A percentile compares a stretch with the other conserved stretches of the same genome.
phyloP scores from a whole-genome alignment of 805 yeast genomes.

The Spathaspora hagerdaliae region DNA sequence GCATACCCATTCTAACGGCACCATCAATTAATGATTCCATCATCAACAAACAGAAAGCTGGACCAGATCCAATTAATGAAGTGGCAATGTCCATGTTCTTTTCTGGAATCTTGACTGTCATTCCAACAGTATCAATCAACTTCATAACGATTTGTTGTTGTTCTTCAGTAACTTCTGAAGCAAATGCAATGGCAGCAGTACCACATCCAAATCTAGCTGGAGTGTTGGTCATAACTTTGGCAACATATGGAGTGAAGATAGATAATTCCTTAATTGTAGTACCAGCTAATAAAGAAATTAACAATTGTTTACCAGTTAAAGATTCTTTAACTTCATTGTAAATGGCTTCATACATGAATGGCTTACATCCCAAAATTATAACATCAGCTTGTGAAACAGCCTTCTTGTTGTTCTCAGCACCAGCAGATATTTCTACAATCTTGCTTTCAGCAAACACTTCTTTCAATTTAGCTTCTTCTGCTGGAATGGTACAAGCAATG shows the following conservation, averaged over 20 bases:
- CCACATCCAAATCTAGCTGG: slow-evolving; percentile 93
- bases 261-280: slow-evolving; percentile 73
- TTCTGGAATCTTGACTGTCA: slow-evolving; percentile 70
- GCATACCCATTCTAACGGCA: slow-evolving; percentile 91
- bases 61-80: slow-evolving; percentile 92
- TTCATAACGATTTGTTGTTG: slow-evolving; percentile 47
- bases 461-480: slow-evolving; percentile 48
- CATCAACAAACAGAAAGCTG: slow-evolving; percentile 87
- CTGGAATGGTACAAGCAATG: slow-evolving; percentile 62
- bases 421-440: slow-evolving; percentile 49
- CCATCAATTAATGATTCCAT: slow-evolving; percentile 92
- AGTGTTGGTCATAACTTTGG: slow-evolving; percentile 97
- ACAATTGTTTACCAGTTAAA: slow-evolving; percentile 49
- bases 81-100: slow-evolving; percentile 96
- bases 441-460: slow-evolving; percentile 31
- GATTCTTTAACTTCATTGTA: slow-evolving; percentile 46
- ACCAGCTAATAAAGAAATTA: slow-evolving; percentile 89
- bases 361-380: slow-evolving; percentile 83
- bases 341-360: slow-evolving; percentile 67
- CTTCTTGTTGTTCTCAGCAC: slow-evolving; percentile 40
- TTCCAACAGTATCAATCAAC: slow-evolving; percentile 63
- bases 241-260: slow-evolving; percentile 53
- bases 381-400: slow-evolving; percentile 67
- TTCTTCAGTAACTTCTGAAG: slow-evolving; percentile 41
- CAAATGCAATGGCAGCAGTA: slow-evolving; percentile 86